phyloP scores from a whole-genome alignment of 805 yeast genomes.

The Cyberlindnera mycetangii region DNA sequence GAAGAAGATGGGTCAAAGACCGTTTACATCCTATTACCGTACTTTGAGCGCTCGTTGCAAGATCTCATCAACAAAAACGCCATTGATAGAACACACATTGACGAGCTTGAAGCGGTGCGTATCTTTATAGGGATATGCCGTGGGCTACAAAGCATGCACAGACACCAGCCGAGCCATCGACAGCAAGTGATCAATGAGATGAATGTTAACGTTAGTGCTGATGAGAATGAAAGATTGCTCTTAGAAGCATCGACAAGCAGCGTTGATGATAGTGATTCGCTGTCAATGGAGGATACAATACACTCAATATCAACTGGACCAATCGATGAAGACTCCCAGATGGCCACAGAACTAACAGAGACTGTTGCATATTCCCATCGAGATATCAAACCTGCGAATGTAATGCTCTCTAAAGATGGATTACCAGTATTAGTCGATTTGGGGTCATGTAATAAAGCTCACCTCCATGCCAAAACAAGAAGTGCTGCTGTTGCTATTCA shows the following conservation, averaged over 20 bases:
- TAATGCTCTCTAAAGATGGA: constrained; percentile 74
- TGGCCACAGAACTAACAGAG: constrained; percentile 51
- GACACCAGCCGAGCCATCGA: constrained; percentile 18
- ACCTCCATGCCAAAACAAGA: constrained; percentile 50
- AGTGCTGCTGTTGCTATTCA: constrained; percentile 74
- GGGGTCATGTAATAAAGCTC: constrained; percentile 73
- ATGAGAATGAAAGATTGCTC: constrained; percentile 18
- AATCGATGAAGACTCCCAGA: constrained; percentile 34
- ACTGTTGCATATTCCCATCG: constrained; percentile 75
- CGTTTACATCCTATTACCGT: constrained; percentile 78
- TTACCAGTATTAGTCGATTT: constrained; percentile 79
- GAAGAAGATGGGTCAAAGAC: constrained; percentile 80
- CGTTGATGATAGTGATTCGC: constrained; percentile 14
- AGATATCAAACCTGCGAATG: constrained; percentile 86
- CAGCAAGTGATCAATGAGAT: constrained; percentile 4
- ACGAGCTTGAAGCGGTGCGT: constrained; percentile 61
- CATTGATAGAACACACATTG: constrained; percentile 49
- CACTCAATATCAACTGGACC: constrained; percentile 30
- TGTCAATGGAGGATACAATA: constrained; percentile 24
- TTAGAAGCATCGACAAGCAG: constrained; percentile 7
- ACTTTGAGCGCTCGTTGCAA: constrained; percentile 68
- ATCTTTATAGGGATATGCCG: constrained; percentile 67
- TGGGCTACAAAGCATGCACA: constrained; percentile 75
- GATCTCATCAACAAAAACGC: constrained; percentile 69
- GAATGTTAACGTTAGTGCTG: constrained; percentile 10